A percentile compares a stretch with the other conserved stretches of the same genome.
Evolutionary conservation across 1,284 basidiomycete species (phyloP).

Genomic region (Cryptococcus sp.): DNA sequence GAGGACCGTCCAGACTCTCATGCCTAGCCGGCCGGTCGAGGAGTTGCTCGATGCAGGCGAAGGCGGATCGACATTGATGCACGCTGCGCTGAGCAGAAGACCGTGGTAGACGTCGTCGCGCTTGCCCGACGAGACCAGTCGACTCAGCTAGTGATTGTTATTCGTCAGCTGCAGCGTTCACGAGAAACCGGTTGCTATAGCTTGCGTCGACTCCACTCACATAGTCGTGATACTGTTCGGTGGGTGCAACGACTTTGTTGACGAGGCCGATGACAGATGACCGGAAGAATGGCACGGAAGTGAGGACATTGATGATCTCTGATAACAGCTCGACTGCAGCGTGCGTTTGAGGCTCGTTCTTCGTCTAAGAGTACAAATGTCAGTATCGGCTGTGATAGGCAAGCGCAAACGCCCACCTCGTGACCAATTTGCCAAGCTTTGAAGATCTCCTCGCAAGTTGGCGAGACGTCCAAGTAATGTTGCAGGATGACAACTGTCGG

Average conservation of each 20-base stretch:
- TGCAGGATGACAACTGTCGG: slow-evolving; percentile 51
- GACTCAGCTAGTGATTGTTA: slow-evolving; percentile 37
- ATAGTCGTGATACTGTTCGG: slow-evolving; percentile 44
- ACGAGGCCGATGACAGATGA: slow-evolving; percentile 45
- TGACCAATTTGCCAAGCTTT: slow-evolving; percentile 49
- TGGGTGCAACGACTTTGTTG: slow-evolving; percentile 41
- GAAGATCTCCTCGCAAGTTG: slow-evolving; percentile 52
- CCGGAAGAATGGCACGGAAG: slow-evolving; percentile 53
- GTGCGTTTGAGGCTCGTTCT: slow-evolving; percentile 43
- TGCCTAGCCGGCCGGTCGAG: slow-evolving; percentile 31
- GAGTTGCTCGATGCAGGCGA: slow-evolving; percentile 21
- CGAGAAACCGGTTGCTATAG: not conserved
- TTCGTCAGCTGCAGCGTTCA: not conserved
- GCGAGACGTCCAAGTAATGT: slow-evolving; percentile 52
- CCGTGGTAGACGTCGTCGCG: slow-evolving; percentile 48
- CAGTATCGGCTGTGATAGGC: slow-evolving; percentile 1
- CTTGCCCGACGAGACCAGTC: slow-evolving; percentile 45
- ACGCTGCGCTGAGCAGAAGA: slow-evolving; percentile 42
- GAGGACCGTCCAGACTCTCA: slow-evolving; percentile 42
- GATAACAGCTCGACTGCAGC: slow-evolving; percentile 44
- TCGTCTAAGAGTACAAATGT: slow-evolving; percentile 21
- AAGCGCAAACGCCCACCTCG: slow-evolving; percentile 33
- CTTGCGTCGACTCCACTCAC: slow-evolving; percentile 23
- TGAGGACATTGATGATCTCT: slow-evolving; percentile 47
- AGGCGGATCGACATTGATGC: slow-evolving; percentile 44